Conservation (phyloP, 2,329 filamentous ascomycete species). For the Paraphaeosphaeria minitans region DNA sequence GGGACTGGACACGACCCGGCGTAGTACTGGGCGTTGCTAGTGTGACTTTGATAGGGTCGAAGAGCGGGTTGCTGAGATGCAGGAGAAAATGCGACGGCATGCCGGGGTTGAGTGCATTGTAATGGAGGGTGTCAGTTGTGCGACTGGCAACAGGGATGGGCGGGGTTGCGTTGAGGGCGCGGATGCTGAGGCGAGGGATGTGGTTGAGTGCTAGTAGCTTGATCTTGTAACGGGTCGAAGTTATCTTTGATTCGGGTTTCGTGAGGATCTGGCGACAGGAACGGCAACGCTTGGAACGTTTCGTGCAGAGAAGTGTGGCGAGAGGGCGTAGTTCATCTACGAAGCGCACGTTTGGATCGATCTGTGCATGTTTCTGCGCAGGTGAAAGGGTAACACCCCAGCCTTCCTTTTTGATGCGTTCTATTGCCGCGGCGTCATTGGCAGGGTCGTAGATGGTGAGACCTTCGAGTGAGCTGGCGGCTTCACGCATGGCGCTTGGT, state of each 20-base stretch:
- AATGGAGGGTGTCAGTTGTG: slow-evolving; percentile 43
- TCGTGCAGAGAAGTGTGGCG: slow-evolving; percentile 82
- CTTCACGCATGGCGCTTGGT: slow-evolving; percentile 79
- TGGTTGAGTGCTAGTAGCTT: slow-evolving; percentile 83
- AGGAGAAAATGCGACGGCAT: slow-evolving; percentile 77
- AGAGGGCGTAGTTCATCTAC: slow-evolving; percentile 78
- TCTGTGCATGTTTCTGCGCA: slow-evolving; percentile 58
- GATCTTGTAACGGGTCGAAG: slow-evolving; percentile 89
- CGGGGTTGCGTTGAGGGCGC: slow-evolving; percentile 63
- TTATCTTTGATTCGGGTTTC: slow-evolving; percentile 89
- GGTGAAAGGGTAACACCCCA: slow-evolving; percentile 67
- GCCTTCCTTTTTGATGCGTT: slow-evolving; percentile 61
- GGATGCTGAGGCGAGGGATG: slow-evolving; percentile 80
- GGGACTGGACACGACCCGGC: slow-evolving; percentile 52
- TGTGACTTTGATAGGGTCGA: slow-evolving; percentile 85
- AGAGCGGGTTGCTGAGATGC: slow-evolving; percentile 91
- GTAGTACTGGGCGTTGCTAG: slow-evolving; percentile 73
- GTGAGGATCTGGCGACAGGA: slow-evolving; percentile 93
- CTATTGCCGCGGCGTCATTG: slow-evolving; percentile 64
- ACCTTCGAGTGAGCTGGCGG: slow-evolving; percentile 71
- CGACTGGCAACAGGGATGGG: slow-evolving; percentile 28
- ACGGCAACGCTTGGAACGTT: slow-evolving; percentile 91
- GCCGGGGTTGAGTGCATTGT: slow-evolving; percentile 55
- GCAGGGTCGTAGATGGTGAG: slow-evolving; percentile 67
- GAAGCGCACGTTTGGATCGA: slow-evolving; percentile 63